Evolutionary conservation across 805 yeast species (phyloP), one percentile per base, ranked within the genome.

Genomic region (Yarrowia sp.): DNA sequence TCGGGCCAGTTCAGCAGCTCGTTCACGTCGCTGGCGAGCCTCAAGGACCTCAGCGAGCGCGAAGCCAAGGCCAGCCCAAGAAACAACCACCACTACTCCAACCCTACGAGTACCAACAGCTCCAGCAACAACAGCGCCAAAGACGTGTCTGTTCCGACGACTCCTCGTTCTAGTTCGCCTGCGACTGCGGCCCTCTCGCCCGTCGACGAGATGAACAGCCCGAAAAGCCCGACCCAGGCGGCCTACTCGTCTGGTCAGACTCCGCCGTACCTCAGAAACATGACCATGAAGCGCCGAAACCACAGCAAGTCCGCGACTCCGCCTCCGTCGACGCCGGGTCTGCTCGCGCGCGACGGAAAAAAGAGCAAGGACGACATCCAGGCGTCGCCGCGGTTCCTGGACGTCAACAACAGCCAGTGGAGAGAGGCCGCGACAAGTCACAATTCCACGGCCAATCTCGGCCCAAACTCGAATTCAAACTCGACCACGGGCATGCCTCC

Each of bases 351-450:
- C 2, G 53, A 46, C 8, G n/a, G 25, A n/a, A 33, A 24, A 24
- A 33, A 33, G 29, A 47, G 21, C 19, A 33, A 51, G 16, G 58
- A 51, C 7, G 58, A 51, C 1, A 32, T 51, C 13, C 58, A 51
- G 58, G 58, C 58, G 12, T 51, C 61, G 8, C 47, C 47, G 1
- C 61, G 61, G 47, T 55, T 55, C 14, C 61, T 55, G 36, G 61
- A 55, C 13, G 61, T 55, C 29, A 55, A 55, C 21, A 55, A 55
- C 38, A 22, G 25, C 12, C 47, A 38, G 6, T 55, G 61, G 61
- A 36, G 47, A 39, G 61, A 55, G 21, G 35, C 47, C 6, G 47
- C 46, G 21, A 55, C 35, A 2, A 27, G 18, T 7, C 31, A 29
- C n/a, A 38, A 27, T 18, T 19, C 47, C 21, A 19, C 42, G 13